phyloP scores from a whole-genome alignment of 805 yeast genomes.

The Saturnispora ahearnii region DNA sequence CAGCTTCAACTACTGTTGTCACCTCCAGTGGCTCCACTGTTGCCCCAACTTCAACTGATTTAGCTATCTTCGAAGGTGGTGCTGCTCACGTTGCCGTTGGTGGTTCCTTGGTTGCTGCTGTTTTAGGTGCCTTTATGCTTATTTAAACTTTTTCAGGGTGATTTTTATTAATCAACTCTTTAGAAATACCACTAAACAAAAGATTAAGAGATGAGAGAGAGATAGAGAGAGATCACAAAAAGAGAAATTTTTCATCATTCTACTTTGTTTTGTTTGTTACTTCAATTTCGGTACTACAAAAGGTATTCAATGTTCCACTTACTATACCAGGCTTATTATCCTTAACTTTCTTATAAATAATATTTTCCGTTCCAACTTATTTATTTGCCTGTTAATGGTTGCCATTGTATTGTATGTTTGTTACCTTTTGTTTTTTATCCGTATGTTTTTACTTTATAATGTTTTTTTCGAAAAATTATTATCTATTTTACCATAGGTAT shows the following conservation, averaged over 20 bases:
- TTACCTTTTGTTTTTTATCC: not conserved
- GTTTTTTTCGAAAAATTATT: not conserved
- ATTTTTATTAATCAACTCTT: not conserved
- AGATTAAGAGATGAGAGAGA: not conserved
- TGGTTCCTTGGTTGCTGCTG: slow-evolving; percentile 4
- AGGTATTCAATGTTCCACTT: slow-evolving; percentile 1
- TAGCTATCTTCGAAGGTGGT: slow-evolving; percentile 12
- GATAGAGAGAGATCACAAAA: not conserved
- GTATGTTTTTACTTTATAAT: not conserved
- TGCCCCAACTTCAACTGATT: slow-evolving; percentile 5
- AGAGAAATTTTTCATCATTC: not conserved
- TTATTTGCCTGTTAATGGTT: not conserved
- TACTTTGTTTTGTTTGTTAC: not conserved
- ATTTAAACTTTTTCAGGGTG: not conserved
- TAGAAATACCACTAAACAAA: not conserved
- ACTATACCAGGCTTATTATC: not conserved
- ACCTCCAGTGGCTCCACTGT: slow-evolving; percentile 4
- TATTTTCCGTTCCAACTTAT: not conserved
- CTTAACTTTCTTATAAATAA: too few relatives aligned
- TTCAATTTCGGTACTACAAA: not conserved
- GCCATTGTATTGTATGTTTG: not conserved
- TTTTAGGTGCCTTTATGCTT: not conserved
- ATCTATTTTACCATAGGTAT: not conserved
- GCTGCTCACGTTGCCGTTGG: slow-evolving; percentile 7
- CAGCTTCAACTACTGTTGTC: not conserved